Percentiles rank a stretch among this genome's conserved stretches.
These are phyloP conservation scores for Aciculosporium take DNA, from an alignment of 2,329 filamentous ascomycete species.

Conservation along the genomic window DNA sequence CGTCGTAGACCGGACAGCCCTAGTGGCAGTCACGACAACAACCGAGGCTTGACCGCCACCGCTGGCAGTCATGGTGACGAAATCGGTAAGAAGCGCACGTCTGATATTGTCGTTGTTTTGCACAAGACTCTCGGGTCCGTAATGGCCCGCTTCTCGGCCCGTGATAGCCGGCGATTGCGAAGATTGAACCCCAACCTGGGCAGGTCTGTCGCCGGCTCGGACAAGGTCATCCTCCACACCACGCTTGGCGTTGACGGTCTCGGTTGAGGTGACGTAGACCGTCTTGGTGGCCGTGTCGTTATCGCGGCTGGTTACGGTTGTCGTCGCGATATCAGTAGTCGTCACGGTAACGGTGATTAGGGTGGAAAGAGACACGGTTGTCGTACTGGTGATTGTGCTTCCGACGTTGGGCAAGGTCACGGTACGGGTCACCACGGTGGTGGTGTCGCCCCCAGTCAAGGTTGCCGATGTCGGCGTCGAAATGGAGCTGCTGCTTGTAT, in stretches of 20 bases:
- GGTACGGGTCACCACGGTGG: conserved; percentile 18
- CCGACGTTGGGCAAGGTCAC: conserved; percentile 15
- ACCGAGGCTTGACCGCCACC: conserved; percentile 12
- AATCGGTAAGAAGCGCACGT: conserved; percentile 20
- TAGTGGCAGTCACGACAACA: conserved; percentile 16
- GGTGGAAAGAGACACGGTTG: conserved; percentile 15
- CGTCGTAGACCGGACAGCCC: conserved; percentile 19
- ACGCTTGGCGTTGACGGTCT: conserved; percentile 20
- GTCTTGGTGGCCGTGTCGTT: conserved; percentile 22
- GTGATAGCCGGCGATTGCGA: conserved; percentile 9
- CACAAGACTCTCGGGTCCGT: no score
- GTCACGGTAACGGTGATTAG: conserved; percentile 21
- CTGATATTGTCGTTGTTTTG: conserved; percentile 18
- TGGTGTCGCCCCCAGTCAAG: conserved; percentile 12
- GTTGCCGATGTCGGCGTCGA: conserved; percentile 1
- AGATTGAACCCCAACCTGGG: conserved; percentile 9
- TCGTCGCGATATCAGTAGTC: conserved; percentile 21
- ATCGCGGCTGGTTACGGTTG: conserved; percentile 22
- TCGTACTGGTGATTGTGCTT: conserved; percentile 16
- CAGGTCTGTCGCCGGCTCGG: conserved; percentile 1
- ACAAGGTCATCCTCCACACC: conserved; percentile 8
- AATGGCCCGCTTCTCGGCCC: conserved; percentile 5
- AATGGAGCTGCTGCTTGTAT: conserved; percentile 7
- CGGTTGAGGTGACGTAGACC: conserved; percentile 21
- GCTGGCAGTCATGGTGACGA: conserved; percentile 18